Evolutionary conservation across 163 green algal genomes (phyloP).

Genomic region (Scenedesmus sp.): DNA sequence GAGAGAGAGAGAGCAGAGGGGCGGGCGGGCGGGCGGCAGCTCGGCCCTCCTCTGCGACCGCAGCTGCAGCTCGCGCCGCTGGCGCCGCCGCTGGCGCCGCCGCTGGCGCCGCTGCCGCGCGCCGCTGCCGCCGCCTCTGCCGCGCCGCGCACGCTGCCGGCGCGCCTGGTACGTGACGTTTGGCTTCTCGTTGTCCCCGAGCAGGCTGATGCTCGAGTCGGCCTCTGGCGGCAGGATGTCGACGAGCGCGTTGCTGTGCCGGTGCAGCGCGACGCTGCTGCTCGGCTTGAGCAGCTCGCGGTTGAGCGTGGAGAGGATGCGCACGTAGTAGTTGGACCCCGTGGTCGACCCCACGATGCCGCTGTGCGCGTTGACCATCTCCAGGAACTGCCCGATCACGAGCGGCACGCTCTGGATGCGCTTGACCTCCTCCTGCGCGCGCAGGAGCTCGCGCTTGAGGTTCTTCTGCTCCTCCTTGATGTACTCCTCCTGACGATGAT

Average conservation of each 20-base stretch:
- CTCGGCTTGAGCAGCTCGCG: constrained; percentile 97
- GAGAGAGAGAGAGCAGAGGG: no score
- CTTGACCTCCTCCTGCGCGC: constrained; percentile 98
- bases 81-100: no score
- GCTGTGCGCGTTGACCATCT: constrained; percentile 97
- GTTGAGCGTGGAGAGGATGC: constrained; percentile 94
- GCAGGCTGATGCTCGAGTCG: constrained; percentile 96
- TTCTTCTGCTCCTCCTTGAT: constrained; percentile 99
- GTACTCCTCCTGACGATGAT: constrained; percentile 99
- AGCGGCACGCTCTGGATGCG: constrained; percentile 96
- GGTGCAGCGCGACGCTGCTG: constrained; percentile 94
- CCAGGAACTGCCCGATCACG: constrained; percentile 99
- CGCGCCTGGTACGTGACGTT: constrained; percentile 94
- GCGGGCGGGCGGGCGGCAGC: no score
- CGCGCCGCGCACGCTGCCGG: no score
- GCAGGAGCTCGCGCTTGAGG: constrained; percentile 97
- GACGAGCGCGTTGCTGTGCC: constrained; percentile 98
- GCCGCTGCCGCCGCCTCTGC: neutral
- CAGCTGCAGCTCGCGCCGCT: no score
- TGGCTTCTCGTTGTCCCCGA: constrained; percentile 93
- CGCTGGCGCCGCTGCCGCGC: neutral
- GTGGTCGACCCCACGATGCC: constrained; percentile 99
- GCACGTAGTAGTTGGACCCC: constrained; percentile 57
- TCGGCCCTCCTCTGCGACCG: no score
- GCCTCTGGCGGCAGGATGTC: constrained; percentile 98